Base-by-base conservation (phyloP, 805 yeast species). In the Teunomyces stri region DNA sequence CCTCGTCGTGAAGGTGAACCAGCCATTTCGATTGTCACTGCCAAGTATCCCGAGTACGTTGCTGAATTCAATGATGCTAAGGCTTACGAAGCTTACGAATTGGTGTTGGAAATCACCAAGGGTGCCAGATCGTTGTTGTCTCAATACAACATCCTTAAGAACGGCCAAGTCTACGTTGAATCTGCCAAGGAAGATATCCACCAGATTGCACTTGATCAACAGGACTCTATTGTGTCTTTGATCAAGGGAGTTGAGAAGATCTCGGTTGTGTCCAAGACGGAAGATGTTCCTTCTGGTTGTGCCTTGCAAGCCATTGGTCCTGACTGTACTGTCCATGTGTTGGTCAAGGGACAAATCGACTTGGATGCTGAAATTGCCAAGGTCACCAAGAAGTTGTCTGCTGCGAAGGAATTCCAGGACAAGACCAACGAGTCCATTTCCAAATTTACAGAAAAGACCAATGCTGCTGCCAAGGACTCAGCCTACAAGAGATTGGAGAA, bases 281-380 rank as follows among this genome's bases (percentile, higher is more conserved):
- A 69, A 20, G 79, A 81, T 20, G 80, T 90, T 51, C 97, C 97
- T 57, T 81, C 82, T 50, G 99, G 99, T 40, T 88, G 96, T 68
- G 97, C 92, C 37, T 79, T 90, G 55, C 84, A 82, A 57, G 80
- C 95, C 47, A 89, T 92, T 49, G 80, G 82, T 49, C 85, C 96
- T 42, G 86, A 81, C 46, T 83, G 89, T 65, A 85, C 82, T 50
- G 98, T 91, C 16, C 96, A 89, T 60, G 81, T 92, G 27, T 77
- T 94, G 65, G 97, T 92, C 48, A 91, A 89, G 77, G 99, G 98
- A 46, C 91, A 87, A 64, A 84, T 94, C 56, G 97, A 92, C 67
- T 80, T 91, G 57, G 97, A 90, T 60, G 86, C 86, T 47, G 98
- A 94, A 73, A 87, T 94, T 59, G 63, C 75, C 57, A 94, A 92